A percentile compares a stretch with the other conserved stretches of the same genome.
These are phyloP conservation scores for Coniosporium tulheliwenetii DNA, from an alignment of 2,329 filamentous ascomycete species.

Conservation along the genomic window DNA sequence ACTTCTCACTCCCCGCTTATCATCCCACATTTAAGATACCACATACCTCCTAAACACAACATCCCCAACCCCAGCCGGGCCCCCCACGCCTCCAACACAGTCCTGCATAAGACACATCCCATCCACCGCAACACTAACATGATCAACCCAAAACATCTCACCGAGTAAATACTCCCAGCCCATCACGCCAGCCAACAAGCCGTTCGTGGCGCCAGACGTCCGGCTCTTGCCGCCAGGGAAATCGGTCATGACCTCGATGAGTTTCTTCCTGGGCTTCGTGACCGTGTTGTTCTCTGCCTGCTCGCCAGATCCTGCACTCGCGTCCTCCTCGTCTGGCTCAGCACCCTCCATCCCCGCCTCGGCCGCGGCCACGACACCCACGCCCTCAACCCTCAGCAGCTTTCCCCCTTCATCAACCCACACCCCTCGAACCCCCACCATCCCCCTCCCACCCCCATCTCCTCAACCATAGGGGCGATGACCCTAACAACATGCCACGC, in stretches of 20 bases:
- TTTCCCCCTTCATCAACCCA: slow-evolving; percentile 1
- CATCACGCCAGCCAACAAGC: slow-evolving; percentile 6
- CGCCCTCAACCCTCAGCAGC: neutral
- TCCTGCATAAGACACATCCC: slow-evolving; percentile 18
- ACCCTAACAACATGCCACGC: neutral
- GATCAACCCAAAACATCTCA: slow-evolving; percentile 20
- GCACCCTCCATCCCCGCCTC: neutral
- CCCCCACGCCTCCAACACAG: slow-evolving; percentile 14
- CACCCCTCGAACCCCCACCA: neutral
- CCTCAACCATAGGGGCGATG: slow-evolving; percentile 1
- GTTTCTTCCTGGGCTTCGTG: neutral
- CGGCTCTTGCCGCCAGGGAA: neutral
- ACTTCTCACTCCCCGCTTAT: too few relatives aligned
- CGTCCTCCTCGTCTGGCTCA: neutral
- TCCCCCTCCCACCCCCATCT: neutral
- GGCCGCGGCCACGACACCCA: neutral
- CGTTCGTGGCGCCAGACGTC: neutral
- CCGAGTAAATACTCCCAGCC: slow-evolving; percentile 20
- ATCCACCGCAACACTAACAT: slow-evolving; percentile 15
- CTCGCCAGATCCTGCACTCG: neutral
- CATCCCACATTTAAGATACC: neutral
- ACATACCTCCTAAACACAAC: slow-evolving; percentile 11
- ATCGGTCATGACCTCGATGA: slow-evolving; percentile 2
- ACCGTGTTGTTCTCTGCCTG: neutral
- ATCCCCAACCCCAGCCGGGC: slow-evolving; percentile 10